These are phyloP conservation scores for Tuber indicum DNA, from an alignment of 495 filamentous ascomycete species.

Conservation along the genomic window DNA sequence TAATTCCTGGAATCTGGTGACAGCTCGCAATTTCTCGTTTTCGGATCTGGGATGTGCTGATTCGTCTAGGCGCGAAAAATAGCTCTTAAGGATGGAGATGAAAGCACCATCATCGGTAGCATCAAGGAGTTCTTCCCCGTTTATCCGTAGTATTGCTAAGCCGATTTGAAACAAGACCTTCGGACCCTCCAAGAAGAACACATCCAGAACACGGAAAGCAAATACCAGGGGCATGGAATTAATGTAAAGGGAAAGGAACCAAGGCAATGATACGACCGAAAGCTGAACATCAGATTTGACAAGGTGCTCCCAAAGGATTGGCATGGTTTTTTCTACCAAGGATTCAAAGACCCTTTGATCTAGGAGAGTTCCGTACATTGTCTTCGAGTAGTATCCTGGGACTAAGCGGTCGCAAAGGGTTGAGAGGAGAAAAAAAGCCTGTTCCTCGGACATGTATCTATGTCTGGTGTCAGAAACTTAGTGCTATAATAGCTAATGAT, in stretches of 20 bases:
- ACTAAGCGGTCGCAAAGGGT: conserved; percentile 86
- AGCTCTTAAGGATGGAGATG: conserved; percentile 89
- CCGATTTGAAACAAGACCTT: conserved; percentile 97
- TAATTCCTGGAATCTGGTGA: conserved; percentile 92
- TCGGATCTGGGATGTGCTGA: conserved; percentile 92
- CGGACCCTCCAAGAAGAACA: conserved; percentile 96
- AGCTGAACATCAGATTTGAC: conserved; percentile 92
- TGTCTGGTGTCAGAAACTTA: background rate
- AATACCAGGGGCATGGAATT: conserved; percentile 99
- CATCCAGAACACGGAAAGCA: conserved; percentile 89
- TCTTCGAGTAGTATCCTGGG: conserved; percentile 94
- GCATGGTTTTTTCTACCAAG: conserved; percentile 96
- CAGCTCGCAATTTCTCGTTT: conserved; percentile 83
- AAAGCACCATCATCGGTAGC: conserved; percentile 93
- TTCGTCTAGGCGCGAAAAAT: conserved; percentile 88
- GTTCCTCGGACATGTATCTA: conserved; percentile 91
- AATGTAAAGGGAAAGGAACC: conserved; percentile 97
- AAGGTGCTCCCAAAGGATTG: conserved; percentile 94
- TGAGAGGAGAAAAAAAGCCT: conserved; percentile 92
- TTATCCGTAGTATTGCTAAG: conserved; percentile 90
- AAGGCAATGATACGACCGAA: conserved; percentile 95
- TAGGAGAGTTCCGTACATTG: conserved; percentile 96
- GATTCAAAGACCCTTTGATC: conserved; percentile 97
- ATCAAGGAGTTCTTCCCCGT: conserved; percentile 94
- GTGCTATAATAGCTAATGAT: conserved; percentile 2